These are phyloP conservation scores for Brassica rapa DNA, from an alignment of 345 rosid species.

Conservation along the genomic window DNA sequence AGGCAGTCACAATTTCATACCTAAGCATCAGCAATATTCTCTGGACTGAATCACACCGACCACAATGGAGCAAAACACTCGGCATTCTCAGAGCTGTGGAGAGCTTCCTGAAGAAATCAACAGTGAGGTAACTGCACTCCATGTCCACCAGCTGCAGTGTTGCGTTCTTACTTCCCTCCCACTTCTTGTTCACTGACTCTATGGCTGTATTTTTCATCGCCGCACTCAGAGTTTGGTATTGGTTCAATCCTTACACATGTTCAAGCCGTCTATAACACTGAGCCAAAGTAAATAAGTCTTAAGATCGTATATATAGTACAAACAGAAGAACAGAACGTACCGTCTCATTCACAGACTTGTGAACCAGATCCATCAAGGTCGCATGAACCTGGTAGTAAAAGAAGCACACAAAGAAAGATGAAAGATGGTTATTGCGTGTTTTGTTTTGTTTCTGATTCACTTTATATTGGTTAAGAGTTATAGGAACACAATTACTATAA, in stretches of 20 bases:
- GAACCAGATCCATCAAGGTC: slow-evolving; percentile 87
- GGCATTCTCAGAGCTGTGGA: slow-evolving; percentile 40
- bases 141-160: slow-evolving; percentile 90
- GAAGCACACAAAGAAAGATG: neutral
- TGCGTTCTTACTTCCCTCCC: slow-evolving; percentile 82
- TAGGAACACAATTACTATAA: slow-evolving; percentile 7
- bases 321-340: slow-evolving; percentile 49
- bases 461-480: slow-evolving; percentile 5
- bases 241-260: slow-evolving; percentile 77
- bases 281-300: neutral
- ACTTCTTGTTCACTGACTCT: slow-evolving; percentile 88
- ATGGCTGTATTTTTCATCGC: slow-evolving; percentile 87
- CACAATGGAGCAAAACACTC: neutral
- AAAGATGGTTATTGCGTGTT: neutral
- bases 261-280: slow-evolving; percentile 19
- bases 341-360: slow-evolving; percentile 88
- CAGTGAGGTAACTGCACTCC: slow-evolving; percentile 92
- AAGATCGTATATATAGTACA: slow-evolving; percentile 39
- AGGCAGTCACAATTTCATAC: neutral
- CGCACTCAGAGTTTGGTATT: slow-evolving; percentile 84
- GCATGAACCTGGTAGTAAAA: slow-evolving; percentile 64
- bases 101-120: slow-evolving; percentile 94
- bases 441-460: slow-evolving; percentile 11
- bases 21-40: neutral
- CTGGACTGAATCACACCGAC: neutral